phyloP scores from a whole-genome alignment of 305 asterid genomes.

The Petunia hybrid region DNA sequence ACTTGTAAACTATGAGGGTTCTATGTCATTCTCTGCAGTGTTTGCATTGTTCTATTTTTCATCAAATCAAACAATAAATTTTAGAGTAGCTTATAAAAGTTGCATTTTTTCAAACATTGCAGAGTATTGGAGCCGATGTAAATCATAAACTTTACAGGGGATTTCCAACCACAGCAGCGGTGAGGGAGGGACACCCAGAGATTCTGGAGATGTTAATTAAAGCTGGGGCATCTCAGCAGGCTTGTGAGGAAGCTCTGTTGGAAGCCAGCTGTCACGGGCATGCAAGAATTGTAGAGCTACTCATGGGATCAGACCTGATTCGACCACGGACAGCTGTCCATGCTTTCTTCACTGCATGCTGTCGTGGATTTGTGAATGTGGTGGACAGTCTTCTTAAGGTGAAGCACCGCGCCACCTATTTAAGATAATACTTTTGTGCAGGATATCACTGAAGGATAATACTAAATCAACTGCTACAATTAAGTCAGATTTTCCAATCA shows the following conservation, averaged over 20 bases:
- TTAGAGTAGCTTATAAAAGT: conserved; percentile 27
- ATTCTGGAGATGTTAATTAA: conserved; percentile 71
- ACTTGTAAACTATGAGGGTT: neutral
- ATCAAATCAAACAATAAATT: neutral
- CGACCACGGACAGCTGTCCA: conserved; percentile 77
- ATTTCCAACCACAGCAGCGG: conserved; percentile 73
- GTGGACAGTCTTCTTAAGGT: conserved; percentile 74
- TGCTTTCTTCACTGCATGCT: conserved; percentile 81
- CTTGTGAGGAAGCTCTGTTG: conserved; percentile 85
- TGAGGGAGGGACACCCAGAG: conserved; percentile 72
- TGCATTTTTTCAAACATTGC: conserved; percentile 36
- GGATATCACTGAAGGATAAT: conserved; percentile 6
- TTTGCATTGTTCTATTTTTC: neutral
- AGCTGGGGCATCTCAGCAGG: conserved; percentile 82
- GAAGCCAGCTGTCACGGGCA: conserved; percentile 82
- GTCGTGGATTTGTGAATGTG: conserved; percentile 73
- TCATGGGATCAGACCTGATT: conserved; percentile 77
- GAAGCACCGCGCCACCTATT: conserved; percentile 18
- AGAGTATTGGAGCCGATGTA: conserved; percentile 81
- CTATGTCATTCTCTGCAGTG: neutral
- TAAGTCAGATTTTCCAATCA: conserved; percentile 17
- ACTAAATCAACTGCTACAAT: neutral
- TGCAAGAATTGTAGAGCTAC: conserved; percentile 57
- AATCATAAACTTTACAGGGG: conserved; percentile 74
- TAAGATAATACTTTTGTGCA: conserved; percentile 7